These are phyloP conservation scores for Dianthus caryophyllus DNA, from an alignment of 148 eudicot species.

Conservation along the genomic window DNA sequence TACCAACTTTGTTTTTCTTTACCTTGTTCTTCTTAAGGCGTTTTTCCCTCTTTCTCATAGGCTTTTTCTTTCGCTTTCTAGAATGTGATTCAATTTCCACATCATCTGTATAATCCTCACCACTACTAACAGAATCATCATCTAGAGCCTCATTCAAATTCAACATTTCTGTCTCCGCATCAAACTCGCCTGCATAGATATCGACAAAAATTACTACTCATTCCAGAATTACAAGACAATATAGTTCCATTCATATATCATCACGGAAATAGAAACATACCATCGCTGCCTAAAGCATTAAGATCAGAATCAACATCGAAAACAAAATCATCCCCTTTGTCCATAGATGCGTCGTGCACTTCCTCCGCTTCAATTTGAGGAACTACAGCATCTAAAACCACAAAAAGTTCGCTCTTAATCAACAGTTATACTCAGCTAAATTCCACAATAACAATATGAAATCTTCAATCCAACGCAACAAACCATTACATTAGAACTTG, in stretches of 20 bases:
- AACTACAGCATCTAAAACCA: not conserved
- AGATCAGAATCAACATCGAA: slow-evolving; percentile 13
- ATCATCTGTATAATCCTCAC: slow-evolving; percentile 15
- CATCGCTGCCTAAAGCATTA: slow-evolving; percentile 12
- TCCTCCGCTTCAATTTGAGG: not conserved
- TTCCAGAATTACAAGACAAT: not conserved
- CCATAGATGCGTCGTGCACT: not conserved
- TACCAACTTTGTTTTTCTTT: not conserved
- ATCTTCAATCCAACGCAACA: not conserved
- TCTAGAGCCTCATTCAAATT: slow-evolving; percentile 25
- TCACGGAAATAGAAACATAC: slow-evolving; percentile 11
- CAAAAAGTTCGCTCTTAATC: not conserved
- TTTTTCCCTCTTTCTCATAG: not conserved
- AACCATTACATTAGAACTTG: too few species aligned
- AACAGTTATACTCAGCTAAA: not conserved
- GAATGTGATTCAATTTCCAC: slow-evolving; percentile 2
- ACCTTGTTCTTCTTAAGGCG: slow-evolving; percentile 1
- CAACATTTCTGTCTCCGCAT: slow-evolving; percentile 8
- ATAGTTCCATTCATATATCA: not conserved
- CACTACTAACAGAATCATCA: slow-evolving; percentile 13
- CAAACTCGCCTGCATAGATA: slow-evolving; percentile 23
- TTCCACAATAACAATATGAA: not conserved
- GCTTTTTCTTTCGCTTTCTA: slow-evolving; percentile 8
- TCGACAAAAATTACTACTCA: not conserved
- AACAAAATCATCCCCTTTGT: not conserved